These are phyloP conservation scores for Colletotrichum tamarilloi DNA, from an alignment of 2,329 filamentous ascomycete species.

Conservation along the genomic window DNA sequence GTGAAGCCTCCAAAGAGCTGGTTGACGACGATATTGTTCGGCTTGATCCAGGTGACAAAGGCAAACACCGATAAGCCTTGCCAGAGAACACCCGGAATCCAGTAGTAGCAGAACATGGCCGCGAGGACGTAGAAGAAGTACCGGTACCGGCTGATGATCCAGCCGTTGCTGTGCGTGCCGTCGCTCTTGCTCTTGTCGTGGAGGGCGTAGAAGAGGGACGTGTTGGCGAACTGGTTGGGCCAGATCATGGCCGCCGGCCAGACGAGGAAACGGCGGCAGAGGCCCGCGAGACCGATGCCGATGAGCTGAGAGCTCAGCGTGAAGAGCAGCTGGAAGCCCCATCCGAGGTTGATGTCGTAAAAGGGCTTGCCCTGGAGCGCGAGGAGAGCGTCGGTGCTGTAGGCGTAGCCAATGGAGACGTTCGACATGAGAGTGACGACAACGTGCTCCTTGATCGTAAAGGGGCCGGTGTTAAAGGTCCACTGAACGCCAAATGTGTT, in stretches of 20 bases:
- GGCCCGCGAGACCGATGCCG: constrained; percentile 69
- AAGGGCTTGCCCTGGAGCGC: constrained; percentile 54
- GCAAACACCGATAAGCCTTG: constrained; percentile 62
- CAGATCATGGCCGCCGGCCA: constrained; percentile 71
- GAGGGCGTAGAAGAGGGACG: constrained; percentile 57
- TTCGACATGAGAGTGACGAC: constrained; percentile 61
- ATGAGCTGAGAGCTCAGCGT: constrained; percentile 69
- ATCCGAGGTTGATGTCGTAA: constrained; percentile 60
- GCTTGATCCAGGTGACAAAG: constrained; percentile 70
- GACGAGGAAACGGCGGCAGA: constrained; percentile 67
- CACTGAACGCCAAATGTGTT: constrained; percentile 49
- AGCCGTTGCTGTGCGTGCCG: constrained; percentile 53
- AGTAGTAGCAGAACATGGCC: constrained; percentile 62
- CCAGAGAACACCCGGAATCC: constrained; percentile 62
- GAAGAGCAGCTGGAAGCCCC: constrained; percentile 67
- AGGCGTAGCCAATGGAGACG: constrained; percentile 60
- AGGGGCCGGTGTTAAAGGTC: constrained; percentile 52
- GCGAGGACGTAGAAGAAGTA: constrained; percentile 53
- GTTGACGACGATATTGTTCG: constrained; percentile 68
- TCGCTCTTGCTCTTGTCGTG: constrained; percentile 54
- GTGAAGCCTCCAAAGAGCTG: constrained; percentile 70
- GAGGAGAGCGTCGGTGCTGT: constrained; percentile 52
- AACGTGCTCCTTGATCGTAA: constrained; percentile 61
- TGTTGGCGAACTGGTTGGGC: constrained; percentile 62
- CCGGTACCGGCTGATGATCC: constrained; percentile 47